Percentiles rank a stretch among this genome's conserved stretches.
These are phyloP conservation scores for Suillus subluteus DNA, from an alignment of 768 basidiomycete species.

Conservation along the genomic window DNA sequence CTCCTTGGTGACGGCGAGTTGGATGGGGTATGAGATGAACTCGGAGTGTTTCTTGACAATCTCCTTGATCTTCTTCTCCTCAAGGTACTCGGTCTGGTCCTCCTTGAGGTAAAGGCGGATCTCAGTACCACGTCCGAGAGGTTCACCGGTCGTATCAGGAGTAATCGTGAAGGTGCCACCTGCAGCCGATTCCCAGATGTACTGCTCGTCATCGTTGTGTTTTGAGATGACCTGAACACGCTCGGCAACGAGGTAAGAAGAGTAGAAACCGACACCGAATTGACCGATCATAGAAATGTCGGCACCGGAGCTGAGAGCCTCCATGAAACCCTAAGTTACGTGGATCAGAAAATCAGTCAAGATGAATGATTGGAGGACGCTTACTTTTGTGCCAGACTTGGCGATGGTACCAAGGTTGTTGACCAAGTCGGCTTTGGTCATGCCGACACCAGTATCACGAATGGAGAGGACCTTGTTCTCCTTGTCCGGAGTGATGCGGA, in stretches of 20 bases:
- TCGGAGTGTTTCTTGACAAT: slow-evolving; percentile 99
- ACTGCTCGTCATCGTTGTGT: slow-evolving; percentile 99
- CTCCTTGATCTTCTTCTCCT: slow-evolving; percentile 99
- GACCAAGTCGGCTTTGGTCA: slow-evolving; percentile 99
- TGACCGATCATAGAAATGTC: slow-evolving; percentile 98
- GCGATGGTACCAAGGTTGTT: slow-evolving; percentile 98
- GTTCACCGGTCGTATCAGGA: slow-evolving; percentile 84
- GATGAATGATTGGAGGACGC: slow-evolving; percentile 18
- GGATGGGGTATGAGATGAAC: slow-evolving; percentile 99
- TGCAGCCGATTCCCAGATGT: slow-evolving; percentile 99
- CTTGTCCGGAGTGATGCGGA: slow-evolving; percentile 94
- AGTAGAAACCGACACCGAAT: slow-evolving; percentile 99
- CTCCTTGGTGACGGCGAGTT: slow-evolving; percentile 98
- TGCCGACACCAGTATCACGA: slow-evolving; percentile 96
- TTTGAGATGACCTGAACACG: slow-evolving; percentile 98
- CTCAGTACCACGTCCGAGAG: slow-evolving; percentile 93
- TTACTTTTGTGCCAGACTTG: slow-evolving; percentile 90
- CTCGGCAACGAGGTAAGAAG: slow-evolving; percentile 98
- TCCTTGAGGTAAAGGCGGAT: slow-evolving; percentile 95
- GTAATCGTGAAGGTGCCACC: slow-evolving; percentile 99
- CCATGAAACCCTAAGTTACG: slow-evolving; percentile 89
- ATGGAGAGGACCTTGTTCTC: slow-evolving; percentile 90
- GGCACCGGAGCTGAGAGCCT: slow-evolving; percentile 88
- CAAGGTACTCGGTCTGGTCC: slow-evolving; percentile 97
- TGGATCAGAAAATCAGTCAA: slow-evolving; percentile 6